Base-by-base conservation (phyloP, 371 early-diverging fungal species). In the Circinella minor region DNA sequence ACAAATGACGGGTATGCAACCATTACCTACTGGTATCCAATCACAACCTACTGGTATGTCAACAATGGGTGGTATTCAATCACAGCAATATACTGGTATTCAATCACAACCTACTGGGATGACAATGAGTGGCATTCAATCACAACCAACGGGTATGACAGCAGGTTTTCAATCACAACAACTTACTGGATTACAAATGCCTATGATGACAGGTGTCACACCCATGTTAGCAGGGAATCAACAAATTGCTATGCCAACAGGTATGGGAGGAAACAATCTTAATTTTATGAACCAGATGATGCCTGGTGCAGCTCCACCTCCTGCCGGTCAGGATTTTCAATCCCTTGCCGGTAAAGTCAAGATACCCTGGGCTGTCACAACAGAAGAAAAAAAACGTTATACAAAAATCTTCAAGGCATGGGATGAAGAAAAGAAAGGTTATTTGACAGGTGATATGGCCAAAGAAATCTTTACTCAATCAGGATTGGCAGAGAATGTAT, bases 371-470 rank as follows among this genome's bases (percentile, higher is more conserved):
- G 93, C 93, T 27, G 93, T 97, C 8, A 85, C 91, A 0, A 81
- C 77, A 4, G 87, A 88, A 39, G 98, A 97, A 75, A 91, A 91
- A 77, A 87, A 88, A 8, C 89, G 87, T 60, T 96, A 95, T 71
- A 91, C 90, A 66, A 85, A 89, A 57, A 90, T 95, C 55, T 97
- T 97, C 77, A 90, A 88, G 48, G 90, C 91, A n/a, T 95, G 94
- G 93, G 98, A 97, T 77, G 82, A 87, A 0, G 87, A 87, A 14
- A 88, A 86, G 27, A 88, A 89, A 15, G 96, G 95, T 0, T 91
- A 85, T 72, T 72, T 96, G 49, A 82, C 89, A 27, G 96, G 93
- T 75, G 94, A 92, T 11, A 89, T 89, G 59, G 95, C 95, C 4
- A 87, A 89, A 59, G 91, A 94, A 64, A 91, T 96, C 49, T 95